Base-by-base conservation (phyloP, 1,284 basidiomycete species). In the Bothia castanella region DNA sequence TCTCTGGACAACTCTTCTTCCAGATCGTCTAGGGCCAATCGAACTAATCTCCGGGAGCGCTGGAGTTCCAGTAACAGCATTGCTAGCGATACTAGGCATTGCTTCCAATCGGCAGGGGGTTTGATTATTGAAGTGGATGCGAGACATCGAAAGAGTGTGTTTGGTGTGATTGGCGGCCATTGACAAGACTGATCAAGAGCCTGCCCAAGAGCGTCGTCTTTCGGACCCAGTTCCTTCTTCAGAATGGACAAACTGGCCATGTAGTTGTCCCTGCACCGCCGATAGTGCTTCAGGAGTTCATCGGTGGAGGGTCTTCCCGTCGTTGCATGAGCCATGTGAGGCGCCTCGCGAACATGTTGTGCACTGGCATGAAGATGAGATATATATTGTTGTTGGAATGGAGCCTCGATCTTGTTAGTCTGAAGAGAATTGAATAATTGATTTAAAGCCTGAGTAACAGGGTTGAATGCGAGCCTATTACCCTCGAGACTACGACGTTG, bases 61-160 rank as follows among this genome's bases (percentile, higher is more conserved):
- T 75, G 74, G 31, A 66, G 61, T 12, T 39, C 47, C 4, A 74
- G 47, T 25, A 71, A 35, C 1, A 56, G 45, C 31, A 58, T 46
- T 2, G 69, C 72, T 14, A 71, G 55, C 7, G 30, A 14, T 0
- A 54, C 51, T 2, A 76, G 43, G 19, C 39, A 47, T 1, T 45
- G n/a, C 23, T 49, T 47, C 74, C 72, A 75, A 14, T 45, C 30
- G 0, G 31, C 21, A 2, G 54, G 31, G 13, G 59, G 46, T 20
- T 16, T 5, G 13, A 29, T 40, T 2, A 4, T 20, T 4, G 43
- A 53, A 31, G 30, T 12, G 13, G 30, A 31, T 14, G 13, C 11
- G 30, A 31, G 30, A 10, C 13, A 31, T 31, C 30, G 30, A 11
- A 31, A 31, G 30, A 31, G 30, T 14, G 13, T 14, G 13, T 11